These are phyloP conservation scores for Starmerella riodocensis DNA, from an alignment of 805 yeast genomes.

Conservation along the genomic window DNA sequence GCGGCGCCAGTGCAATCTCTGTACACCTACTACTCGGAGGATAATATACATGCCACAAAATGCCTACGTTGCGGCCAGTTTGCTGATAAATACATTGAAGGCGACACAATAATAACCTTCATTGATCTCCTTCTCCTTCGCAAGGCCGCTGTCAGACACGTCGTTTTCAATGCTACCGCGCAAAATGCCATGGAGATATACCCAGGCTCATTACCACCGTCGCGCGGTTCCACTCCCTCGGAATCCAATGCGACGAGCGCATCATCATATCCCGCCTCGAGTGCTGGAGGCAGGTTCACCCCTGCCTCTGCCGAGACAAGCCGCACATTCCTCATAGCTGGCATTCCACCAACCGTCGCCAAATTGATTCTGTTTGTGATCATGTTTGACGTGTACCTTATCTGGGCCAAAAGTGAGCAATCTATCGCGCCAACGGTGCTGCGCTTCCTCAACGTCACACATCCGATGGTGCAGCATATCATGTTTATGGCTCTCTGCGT, in stretches of 20 bases:
- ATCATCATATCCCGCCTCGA: neutral
- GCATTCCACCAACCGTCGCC: constrained; percentile 1
- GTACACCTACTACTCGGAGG: constrained; percentile 59
- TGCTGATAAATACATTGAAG: constrained; percentile 86
- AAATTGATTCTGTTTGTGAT: constrained; percentile 41
- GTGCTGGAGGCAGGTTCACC: neutral
- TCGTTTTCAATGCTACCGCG: constrained; percentile 55
- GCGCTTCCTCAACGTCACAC: constrained; percentile 22
- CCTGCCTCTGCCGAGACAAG: neutral
- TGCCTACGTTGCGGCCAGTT: constrained; percentile 59
- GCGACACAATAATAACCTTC: constrained; percentile 69
- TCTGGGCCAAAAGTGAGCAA: constrained; percentile 84
- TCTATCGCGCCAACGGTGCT: constrained; percentile 24
- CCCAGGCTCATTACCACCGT: neutral
- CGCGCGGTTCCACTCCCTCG: neutral
- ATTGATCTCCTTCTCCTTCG: constrained; percentile 73
- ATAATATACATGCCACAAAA: constrained; percentile 65
- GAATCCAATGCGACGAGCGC: neutral
- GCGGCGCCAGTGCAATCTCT: constrained; percentile 49
- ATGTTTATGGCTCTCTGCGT: constrained; percentile 28
- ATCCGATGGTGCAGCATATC: constrained; percentile 29
- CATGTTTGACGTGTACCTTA: constrained; percentile 76
- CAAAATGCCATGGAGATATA: neutral
- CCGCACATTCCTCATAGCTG: neutral
- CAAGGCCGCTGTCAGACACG: constrained; percentile 67